Base-by-base conservation (phyloP, 148 eudicot species). In the Camellia lanceoleosa region DNA sequence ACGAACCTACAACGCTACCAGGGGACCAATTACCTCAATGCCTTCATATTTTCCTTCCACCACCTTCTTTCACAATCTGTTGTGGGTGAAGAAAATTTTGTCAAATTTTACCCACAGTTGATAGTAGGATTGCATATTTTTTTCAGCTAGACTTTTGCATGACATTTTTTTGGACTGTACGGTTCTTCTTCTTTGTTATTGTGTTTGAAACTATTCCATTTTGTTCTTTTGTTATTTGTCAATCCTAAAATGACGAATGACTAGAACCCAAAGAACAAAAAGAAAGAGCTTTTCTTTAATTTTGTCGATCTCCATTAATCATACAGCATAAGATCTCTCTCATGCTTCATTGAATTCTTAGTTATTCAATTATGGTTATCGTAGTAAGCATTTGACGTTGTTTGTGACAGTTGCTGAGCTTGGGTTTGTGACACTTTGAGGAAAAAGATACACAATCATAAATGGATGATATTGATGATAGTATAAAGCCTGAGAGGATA, bases 381-480 rank as follows among this genome's bases (percentile, higher is more conserved):
- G 0, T n/a, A 30, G 73, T 77, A 65, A 46, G 12, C 14, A 7
- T 47, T 23, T 11, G 66, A 9, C 5, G 11, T 56, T 77, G 41
- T 20, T 51, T 51, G 56, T 73, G 63, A 38, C 54, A 67, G 65
- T 54, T 46, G 42, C 73, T 1, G n/a, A 66, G 78, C 54, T 46
- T 76, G 62, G 55, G 18, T 58, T 59, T 20, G 41, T 42, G 42
- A 12, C 42, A 54, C 10, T 55, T 15, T 74, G 20, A 20, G 79
- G 14, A 12, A 8, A 73, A 58, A 75, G 47, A 55, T 19, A 44
- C 19, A 20, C 23, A 51, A 65, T 38, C 20, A 13, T 46, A 19
- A 80, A 94, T 92, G 94, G 89, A 78, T 68, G 85, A 79, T 20
- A 74, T 7, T 54, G 84, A 84, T 77, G 87, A 77, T 10, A 67